Evolutionary conservation across 2,329 filamentous ascomycete species (phyloP).

Genomic region (Diaporthe sp.): DNA sequence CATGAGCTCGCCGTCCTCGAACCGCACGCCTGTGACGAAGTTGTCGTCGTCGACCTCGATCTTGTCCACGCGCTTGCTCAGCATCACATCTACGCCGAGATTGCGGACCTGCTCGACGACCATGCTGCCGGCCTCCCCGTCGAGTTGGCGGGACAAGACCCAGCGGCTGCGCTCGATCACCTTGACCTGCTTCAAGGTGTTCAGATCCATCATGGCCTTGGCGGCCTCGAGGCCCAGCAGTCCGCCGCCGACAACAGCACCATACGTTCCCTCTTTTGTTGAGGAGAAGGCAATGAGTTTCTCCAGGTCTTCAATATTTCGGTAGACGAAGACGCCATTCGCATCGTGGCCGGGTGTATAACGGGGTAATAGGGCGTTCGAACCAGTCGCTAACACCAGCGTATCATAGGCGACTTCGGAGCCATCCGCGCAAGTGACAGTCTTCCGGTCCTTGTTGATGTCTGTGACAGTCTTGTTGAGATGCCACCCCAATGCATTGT

Average conservation of each 20-base stretch:
- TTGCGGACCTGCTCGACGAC: conserved; percentile 85
- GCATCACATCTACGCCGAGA: conserved; percentile 84
- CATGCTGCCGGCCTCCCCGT: conserved; percentile 83
- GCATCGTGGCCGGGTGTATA: conserved; percentile 84
- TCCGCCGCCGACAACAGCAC: conserved; percentile 86
- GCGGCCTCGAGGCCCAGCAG: conserved; percentile 89
- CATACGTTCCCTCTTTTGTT: conserved; percentile 75
- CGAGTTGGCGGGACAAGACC: conserved; percentile 86
- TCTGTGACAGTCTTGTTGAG: conserved; percentile 80
- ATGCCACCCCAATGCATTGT: conserved; percentile 79
- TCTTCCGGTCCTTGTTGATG: conserved; percentile 75
- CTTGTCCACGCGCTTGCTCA: conserved; percentile 80
- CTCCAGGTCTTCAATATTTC: conserved; percentile 86
- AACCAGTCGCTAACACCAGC: conserved; percentile 88
- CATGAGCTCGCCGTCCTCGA: conserved; percentile 85
- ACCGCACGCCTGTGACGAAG: conserved; percentile 79
- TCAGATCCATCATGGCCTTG: conserved; percentile 91
- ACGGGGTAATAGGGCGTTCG: conserved; percentile 80
- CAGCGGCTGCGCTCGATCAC: conserved; percentile 87
- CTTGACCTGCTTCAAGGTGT: conserved; percentile 80
- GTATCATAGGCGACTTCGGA: conserved; percentile 81
- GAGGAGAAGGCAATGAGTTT: conserved; percentile 81
- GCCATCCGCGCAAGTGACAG: conserved; percentile 79
- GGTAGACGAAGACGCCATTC: conserved; percentile 89
- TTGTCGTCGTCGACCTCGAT: conserved; percentile 79